Evolutionary conservation across 2,329 filamentous ascomycete genomes (phyloP).

Genomic region (Endothia cerciana): DNA sequence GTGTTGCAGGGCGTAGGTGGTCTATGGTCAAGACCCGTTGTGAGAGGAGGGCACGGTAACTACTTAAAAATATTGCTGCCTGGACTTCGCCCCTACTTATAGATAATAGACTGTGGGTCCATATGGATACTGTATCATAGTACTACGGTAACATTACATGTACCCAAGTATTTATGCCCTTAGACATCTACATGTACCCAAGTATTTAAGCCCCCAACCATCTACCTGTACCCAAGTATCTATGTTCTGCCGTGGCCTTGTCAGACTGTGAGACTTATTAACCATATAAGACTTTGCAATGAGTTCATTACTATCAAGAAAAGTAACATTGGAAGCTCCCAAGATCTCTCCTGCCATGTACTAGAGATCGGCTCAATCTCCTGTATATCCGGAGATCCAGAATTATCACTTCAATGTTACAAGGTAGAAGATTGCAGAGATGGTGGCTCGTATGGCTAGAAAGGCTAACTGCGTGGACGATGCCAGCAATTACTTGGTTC

Average conservation of each 20-base stretch:
- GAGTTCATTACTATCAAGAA: not conserved
- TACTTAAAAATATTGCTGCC: not conserved
- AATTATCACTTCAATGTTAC: not conserved
- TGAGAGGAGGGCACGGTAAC: not conserved
- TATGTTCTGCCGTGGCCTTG: not conserved
- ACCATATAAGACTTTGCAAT: not conserved
- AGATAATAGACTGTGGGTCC: not conserved
- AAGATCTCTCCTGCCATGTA: not conserved
- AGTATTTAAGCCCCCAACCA: not conserved
- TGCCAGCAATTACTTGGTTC: not conserved
- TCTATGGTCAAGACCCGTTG: not conserved
- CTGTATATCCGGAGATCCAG: not conserved
- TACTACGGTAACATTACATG: not conserved
- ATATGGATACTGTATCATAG: not conserved
- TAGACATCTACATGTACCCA: not conserved
- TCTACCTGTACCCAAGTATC: not conserved
- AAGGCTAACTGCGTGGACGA: not conserved
- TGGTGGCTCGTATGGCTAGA: not conserved
- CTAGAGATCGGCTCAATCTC: not conserved
- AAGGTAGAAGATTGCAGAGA: not conserved
- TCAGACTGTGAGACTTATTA: not conserved
- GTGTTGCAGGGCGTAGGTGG: not conserved
- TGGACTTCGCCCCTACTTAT: not conserved
- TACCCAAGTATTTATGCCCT: constrained; percentile 2
- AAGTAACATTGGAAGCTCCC: not conserved